Percentiles rank a stretch among this genome's conserved stretches.
Evolutionary conservation across 768 basidiomycete species (phyloP).

Genomic region (Brasilioporus rufonigricans): DNA sequence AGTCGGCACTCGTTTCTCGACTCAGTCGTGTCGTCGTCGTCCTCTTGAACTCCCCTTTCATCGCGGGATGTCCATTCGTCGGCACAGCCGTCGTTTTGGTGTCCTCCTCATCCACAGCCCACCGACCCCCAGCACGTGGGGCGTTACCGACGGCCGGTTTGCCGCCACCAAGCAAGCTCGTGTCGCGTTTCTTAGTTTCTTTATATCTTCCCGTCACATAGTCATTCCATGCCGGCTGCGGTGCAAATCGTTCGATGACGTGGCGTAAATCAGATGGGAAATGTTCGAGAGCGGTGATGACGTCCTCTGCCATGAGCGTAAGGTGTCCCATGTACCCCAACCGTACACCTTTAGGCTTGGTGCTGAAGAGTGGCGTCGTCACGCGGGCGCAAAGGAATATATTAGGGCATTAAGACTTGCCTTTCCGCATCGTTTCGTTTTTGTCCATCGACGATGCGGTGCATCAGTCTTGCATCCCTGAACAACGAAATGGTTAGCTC

Average conservation of each 20-base stretch:
- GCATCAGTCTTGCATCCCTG: slow-evolving; percentile 78
- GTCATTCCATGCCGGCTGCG: slow-evolving; percentile 81
- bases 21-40: slow-evolving; percentile 40
- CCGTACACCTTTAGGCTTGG: slow-evolving; percentile 74
- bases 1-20: slow-evolving; percentile 60
- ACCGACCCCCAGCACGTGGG: slow-evolving; percentile 38
- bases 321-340: slow-evolving; percentile 97
- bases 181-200: slow-evolving; percentile 84
- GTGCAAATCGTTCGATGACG: slow-evolving; percentile 63
- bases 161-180: slow-evolving; percentile 79
- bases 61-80: slow-evolving; percentile 23
- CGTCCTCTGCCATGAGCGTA: slow-evolving; percentile 91
- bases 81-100: slow-evolving; percentile 24
- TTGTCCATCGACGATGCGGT: slow-evolving; percentile 86
- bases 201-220: slow-evolving; percentile 84
- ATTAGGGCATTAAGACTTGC: slow-evolving; percentile 39
- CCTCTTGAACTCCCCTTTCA: slow-evolving; percentile 60
- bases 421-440: slow-evolving; percentile 71
- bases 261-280: slow-evolving; percentile 78
- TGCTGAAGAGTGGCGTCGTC: slow-evolving; percentile 35
- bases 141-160: slow-evolving; percentile 57
- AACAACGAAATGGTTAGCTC: slow-evolving; percentile 84
- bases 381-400: not conserved
- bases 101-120: slow-evolving; percentile 75
- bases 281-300: slow-evolving; percentile 83